Percentiles rank a stretch among this genome's conserved stretches.
Conservation (phyloP, 371 early-diverging fungal genomes). For the Phascolomyces articulosus region DNA sequence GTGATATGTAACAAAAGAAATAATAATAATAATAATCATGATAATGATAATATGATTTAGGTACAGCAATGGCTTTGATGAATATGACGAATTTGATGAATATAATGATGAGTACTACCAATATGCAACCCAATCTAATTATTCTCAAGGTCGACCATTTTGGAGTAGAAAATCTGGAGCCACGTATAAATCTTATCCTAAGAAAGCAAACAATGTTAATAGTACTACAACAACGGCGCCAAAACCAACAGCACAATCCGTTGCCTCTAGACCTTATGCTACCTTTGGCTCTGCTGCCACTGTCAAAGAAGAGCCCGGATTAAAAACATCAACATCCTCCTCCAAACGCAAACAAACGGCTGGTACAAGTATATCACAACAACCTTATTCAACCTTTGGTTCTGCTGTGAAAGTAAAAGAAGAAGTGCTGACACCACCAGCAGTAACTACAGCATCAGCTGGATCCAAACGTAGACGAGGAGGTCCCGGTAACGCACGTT, state of each 20-base stretch:
- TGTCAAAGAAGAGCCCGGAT: constrained; percentile 13
- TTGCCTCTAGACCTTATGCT: constrained; percentile 3
- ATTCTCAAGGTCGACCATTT: too few relatives aligned
- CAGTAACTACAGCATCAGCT: not conserved
- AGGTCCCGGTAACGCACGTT: not conserved
- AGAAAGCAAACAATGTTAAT: not conserved
- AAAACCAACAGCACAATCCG: not conserved
- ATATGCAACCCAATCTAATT: too few relatives aligned
- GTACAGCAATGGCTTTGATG: too few relatives aligned
- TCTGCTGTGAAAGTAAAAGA: not conserved
- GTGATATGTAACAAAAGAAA: not conserved
- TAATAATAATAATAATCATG: not conserved
- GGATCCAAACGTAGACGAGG: not conserved
- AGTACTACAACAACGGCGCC: not conserved
- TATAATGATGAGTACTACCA: not conserved
- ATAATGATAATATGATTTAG: too few relatives aligned
- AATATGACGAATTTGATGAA: not conserved
- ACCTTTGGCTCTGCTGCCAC: not conserved
- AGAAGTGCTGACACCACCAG: too few relatives aligned
- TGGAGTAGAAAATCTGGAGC: not conserved
- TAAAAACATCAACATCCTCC: too few relatives aligned
- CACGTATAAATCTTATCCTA: too few relatives aligned
- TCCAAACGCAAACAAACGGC: too few relatives aligned
- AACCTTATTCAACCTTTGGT: constrained; percentile 6
- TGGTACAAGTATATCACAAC: too few relatives aligned